Conservation (phyloP, 805 yeast species). For the Candida suzukii region DNA sequence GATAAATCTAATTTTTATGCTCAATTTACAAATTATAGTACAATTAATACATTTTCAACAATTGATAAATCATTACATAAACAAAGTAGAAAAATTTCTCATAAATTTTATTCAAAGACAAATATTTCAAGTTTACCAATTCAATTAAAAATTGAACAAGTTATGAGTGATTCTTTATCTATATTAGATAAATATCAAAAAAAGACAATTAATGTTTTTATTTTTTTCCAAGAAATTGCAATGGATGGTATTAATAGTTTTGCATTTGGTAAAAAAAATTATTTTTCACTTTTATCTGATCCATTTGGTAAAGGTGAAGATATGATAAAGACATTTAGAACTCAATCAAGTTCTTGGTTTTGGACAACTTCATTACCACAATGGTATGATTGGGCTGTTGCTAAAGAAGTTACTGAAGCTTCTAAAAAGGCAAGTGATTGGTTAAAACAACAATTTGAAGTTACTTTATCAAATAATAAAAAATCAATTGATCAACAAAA, state of each 20-base stretch:
- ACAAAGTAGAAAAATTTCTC: conserved; percentile 31
- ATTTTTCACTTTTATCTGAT: conserved; percentile 36
- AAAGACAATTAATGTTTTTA: conserved; percentile 44
- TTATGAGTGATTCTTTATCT: conserved; percentile 23
- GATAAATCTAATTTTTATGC: conserved; percentile 53
- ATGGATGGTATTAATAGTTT: conserved; percentile 62
- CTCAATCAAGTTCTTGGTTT: conserved; percentile 54
- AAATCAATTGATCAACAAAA: background rate
- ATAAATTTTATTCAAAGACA: conserved; percentile 39
- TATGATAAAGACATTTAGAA: conserved; percentile 36
- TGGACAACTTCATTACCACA: conserved; percentile 57
- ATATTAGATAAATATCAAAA: conserved; percentile 14
- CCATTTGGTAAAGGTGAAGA: conserved; percentile 30
- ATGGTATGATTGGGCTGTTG: conserved; percentile 44
- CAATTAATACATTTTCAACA: conserved; percentile 52
- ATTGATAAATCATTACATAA: conserved; percentile 43
- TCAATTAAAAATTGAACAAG: conserved; percentile 26
- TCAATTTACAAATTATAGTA: conserved; percentile 53
- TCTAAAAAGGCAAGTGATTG: conserved; percentile 36
- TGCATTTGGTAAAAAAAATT: conserved; percentile 45
- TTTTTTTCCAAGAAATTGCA: conserved; percentile 63
- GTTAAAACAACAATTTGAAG: conserved; percentile 27
- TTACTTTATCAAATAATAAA: conserved; percentile 6
- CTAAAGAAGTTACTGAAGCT: conserved; percentile 30
- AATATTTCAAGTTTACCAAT: conserved; percentile 25